Base-by-base conservation (phyloP, 2,329 filamentous ascomycete species). In the Cladosporium sp. region DNA sequence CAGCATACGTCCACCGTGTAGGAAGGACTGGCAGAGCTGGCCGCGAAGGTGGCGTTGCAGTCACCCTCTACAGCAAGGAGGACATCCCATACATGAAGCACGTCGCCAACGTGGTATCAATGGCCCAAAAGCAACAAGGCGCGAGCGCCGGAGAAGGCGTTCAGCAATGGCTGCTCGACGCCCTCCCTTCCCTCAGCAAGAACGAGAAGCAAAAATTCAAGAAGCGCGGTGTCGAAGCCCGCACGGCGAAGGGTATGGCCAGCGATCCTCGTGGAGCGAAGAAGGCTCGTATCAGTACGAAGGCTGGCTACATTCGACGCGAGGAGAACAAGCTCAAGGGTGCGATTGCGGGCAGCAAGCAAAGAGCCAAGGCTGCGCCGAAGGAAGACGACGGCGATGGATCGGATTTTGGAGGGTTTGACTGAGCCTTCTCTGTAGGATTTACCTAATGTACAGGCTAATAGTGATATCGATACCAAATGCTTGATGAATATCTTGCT, bases 41-140 rank as follows among this genome's bases (percentile, higher is more conserved):
- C 0, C 80, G 91, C 19, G 83, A 88, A 62, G 91, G 91, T 17
- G 93, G 93, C 42, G 81, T 96, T 3, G 91, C 90, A 0, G 86
- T 99, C 1, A 99, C 93, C 0, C 86, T 96, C 53, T 99, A 96
- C 70, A 97, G 92, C 0, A 89, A 93, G 67, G 93, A 96, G 54
- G 93, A 99, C 64, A 86, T 97, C 3, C 86, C 88, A 0, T 89
- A 85, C 57, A 82, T 99, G 51, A 95, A 92, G 73, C 88, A 84
- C 56, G 88, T 99, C 22, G 93, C 91, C 29, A 96, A 96, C 63
- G 88, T 97, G 29, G 96, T 99, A 56, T 82, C 87, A 0, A 81
- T 83, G 18, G 90, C 86, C 58, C 88, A 96, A 70, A 87, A 83
- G 68, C 79, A 90, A 61, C 72, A 76, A 4, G 56, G 55, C 3